Evolutionary conservation across 2,329 filamentous ascomycete species (phyloP), one percentile per base, ranked within the genome.

Genomic region (Akanthomyces muscarius): DNA sequence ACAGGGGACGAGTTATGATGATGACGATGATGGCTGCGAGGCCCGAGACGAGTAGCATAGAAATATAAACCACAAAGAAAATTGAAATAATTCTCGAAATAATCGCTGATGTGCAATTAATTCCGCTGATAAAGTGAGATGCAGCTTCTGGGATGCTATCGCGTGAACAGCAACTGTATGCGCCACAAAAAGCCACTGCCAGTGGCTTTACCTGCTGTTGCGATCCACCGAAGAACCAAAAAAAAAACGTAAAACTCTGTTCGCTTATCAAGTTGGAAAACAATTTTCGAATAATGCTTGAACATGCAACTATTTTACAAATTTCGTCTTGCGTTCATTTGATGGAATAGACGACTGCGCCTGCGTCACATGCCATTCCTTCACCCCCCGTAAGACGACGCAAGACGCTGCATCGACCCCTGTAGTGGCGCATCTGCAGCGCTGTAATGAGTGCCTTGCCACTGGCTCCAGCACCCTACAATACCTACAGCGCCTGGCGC

Each of bases 1-100:
- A 52, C n/a, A 45, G 58, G 41, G 58, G 61, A 58, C 14, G 54
- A 58, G 52, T 13, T 30, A 58, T 13, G 52, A 56, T 36, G 53
- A 56, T 50, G 56, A 59, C 41, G 45, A 59, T 16, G 36, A 50
- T 28, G 45, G 30, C 5, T 30, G 56, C 33, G 18, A 16, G n/a
- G 41, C 13, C 41, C 10, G 14, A 36, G 18, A 47, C 3, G 42
- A 42, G 54, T 25, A 47, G 42, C 10, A 18, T n/a, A 10, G 11
- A 21, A 18, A 23, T 45, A 18, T 10, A 57, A 44, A 38, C 18
- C 7, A 23, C n/a, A 10, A 10, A 18, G 16, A 33, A 25, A 36
- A 36, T 36, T 36, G 5, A 55, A 28, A 28, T 14, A 50, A 11
- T 50, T 41, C 21, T 53, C 30, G 13, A 3, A 10, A 25, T 10